Percentiles rank a stretch among this genome's conserved stretches.
phyloP scores from a whole-genome alignment of 139 green algal genomes.

The Chlamydomonas incerta region DNA sequence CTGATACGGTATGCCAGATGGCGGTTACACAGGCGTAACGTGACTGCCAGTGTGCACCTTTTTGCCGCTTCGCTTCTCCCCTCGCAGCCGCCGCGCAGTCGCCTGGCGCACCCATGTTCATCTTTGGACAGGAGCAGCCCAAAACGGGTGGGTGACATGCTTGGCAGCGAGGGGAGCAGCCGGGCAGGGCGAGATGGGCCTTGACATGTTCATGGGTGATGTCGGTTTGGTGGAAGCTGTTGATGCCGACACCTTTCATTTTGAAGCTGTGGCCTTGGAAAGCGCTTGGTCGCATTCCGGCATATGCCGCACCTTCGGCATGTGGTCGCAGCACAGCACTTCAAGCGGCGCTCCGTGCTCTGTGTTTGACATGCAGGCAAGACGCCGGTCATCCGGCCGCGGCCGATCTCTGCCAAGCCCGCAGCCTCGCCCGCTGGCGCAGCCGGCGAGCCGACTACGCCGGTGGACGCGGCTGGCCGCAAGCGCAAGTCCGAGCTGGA shows the following conservation, averaged over 20 bases:
- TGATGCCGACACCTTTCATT: no score
- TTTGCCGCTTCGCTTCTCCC: neutral
- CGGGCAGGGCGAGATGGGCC: no score
- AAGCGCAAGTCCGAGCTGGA: conserved; percentile 18
- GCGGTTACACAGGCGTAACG: no score
- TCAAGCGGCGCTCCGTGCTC: no score
- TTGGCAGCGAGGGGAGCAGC: no score
- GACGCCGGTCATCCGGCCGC: neutral
- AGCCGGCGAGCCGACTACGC: neutral
- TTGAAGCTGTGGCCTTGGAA: no score
- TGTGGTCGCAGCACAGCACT: no score
- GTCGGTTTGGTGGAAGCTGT: no score
- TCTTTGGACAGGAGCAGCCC: conserved; percentile 27
- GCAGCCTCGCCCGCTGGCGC: neutral
- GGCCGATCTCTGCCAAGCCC: neutral
- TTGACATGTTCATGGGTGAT: no score
- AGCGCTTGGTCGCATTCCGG: no score
- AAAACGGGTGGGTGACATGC: neutral
- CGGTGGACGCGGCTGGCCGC: neutral
- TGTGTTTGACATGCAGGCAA: neutral
- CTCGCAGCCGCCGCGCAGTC: neutral
- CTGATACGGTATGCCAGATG: no score
- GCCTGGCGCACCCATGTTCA: neutral
- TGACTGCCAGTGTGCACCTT: neutral
- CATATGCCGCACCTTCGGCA: no score